Percentiles rank a stretch among this genome's conserved stretches.
Evolutionary conservation across 1,139 yeast genomes (phyloP).

Genomic region (Pneumocystis wakefieldiae): DNA sequence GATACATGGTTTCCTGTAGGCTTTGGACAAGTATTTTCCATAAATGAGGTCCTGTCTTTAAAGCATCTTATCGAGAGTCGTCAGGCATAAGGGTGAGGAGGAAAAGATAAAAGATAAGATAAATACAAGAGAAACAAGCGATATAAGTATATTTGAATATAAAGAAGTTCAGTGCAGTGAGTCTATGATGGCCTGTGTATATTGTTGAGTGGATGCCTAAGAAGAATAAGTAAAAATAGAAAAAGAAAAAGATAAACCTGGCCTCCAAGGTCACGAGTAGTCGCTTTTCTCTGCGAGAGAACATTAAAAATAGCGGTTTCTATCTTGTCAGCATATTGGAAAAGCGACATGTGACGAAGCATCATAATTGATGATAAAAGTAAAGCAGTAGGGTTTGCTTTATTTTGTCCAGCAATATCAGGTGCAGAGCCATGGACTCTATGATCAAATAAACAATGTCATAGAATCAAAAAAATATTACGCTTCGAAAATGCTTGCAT

Average conservation of each 20-base stretch:
- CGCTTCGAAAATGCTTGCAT: slow-evolving; percentile 94
- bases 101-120: neutral
- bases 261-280: slow-evolving; percentile 95
- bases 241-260: neutral
- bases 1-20: neutral
- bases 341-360: slow-evolving; percentile 95
- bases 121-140: neutral
- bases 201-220: neutral
- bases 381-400: slow-evolving; percentile 97
- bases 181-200: neutral
- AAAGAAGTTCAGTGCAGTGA: neutral
- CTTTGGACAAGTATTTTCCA: neutral
- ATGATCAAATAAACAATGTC: neutral
- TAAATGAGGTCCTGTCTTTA: neutral
- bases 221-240: neutral
- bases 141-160: neutral
- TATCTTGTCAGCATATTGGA: slow-evolving; percentile 63
- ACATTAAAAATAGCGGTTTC: slow-evolving; percentile 82
- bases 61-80: neutral
- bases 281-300: slow-evolving; percentile 85
- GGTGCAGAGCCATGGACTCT: slow-evolving; percentile 90
- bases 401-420: slow-evolving; percentile 78
- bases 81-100: neutral
- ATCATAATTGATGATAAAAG: slow-evolving; percentile 92
- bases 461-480: neutral